Conservation (phyloP, 495 filamentous ascomycete genomes). For the Terfezia boudieri region DNA sequence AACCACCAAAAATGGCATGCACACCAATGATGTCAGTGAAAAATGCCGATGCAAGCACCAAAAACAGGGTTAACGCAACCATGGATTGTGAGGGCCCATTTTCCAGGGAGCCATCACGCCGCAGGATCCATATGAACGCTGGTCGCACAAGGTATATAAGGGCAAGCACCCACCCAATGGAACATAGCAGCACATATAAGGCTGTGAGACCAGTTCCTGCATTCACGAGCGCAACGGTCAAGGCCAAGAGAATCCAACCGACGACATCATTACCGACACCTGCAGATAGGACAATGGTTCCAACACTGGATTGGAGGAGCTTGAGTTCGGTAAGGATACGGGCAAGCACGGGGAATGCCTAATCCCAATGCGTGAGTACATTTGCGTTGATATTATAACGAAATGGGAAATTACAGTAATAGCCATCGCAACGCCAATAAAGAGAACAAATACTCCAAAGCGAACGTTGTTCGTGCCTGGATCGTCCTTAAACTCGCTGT, state of each 20-base stretch:
- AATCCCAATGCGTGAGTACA: constrained; percentile 1
- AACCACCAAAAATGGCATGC: constrained; percentile 77
- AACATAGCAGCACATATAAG: constrained; percentile 62
- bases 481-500: constrained; percentile 51
- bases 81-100: constrained; percentile 81
- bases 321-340: constrained; percentile 88
- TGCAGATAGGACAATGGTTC: constrained; percentile 75
- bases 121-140: constrained; percentile 50
- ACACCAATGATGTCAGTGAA: constrained; percentile 89
- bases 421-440: constrained; percentile 82
- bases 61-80: constrained; percentile 58
- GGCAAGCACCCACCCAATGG: constrained; percentile 54
- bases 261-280: constrained; percentile 92
- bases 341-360: constrained; percentile 86
- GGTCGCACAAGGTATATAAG: constrained; percentile 56
- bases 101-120: constrained; percentile 52
- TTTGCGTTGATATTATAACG: not conserved
- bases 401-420: constrained; percentile 42
- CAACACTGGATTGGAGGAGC: constrained; percentile 60
- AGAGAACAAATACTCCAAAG: constrained; percentile 73
- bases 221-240: constrained; percentile 88
- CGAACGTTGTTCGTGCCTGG: constrained; percentile 35
- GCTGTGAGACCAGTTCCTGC: constrained; percentile 65
- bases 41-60: constrained; percentile 67
- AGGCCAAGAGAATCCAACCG: constrained; percentile 82